Evolutionary conservation across 306 rosid genomes (phyloP).

Genomic region (cucumber (Cucumis sativus)): Cucumber_9930_V3 NC_026661.2:22305501-22306000

Average conservation of each 20-base stretch:
- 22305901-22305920: not conserved
- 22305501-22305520: not conserved
- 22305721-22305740: not conserved
- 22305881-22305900: not conserved
- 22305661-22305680: not conserved
- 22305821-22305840: not conserved
- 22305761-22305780: not conserved
- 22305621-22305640: not conserved
- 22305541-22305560: not conserved
- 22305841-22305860: not conserved
- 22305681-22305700: not conserved
- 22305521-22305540: not conserved
- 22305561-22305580: not conserved
- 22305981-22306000: not conserved
- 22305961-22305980: not conserved
- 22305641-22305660: not conserved
- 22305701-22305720: not conserved
- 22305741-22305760: not conserved
- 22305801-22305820: not conserved
- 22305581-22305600: not conserved
- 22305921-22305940: not conserved
- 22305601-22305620: not conserved
- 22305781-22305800: slow-evolving; percentile 3
- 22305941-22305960: not conserved
- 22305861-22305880: not conserved